phyloP scores from a whole-genome alignment of 176 grass and related monocot genomes.

The Metroxylon sagu region DNA sequence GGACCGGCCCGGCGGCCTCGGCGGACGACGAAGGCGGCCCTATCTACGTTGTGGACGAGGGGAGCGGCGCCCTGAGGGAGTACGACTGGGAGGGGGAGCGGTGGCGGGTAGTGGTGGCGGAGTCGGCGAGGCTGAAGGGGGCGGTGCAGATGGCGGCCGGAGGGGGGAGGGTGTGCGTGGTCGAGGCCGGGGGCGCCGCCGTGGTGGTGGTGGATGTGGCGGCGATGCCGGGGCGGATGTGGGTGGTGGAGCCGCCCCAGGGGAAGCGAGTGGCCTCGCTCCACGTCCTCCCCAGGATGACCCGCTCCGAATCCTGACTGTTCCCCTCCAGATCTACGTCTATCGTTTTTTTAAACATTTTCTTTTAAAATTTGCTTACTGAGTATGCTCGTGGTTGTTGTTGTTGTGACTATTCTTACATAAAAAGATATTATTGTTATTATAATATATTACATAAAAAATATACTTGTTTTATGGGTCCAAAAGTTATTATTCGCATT shows the following conservation, averaged over 20 bases:
- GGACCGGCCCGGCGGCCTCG: constrained; percentile 35
- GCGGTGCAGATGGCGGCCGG: constrained; percentile 46
- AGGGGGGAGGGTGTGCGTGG: constrained; percentile 43
- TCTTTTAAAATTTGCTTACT: no score
- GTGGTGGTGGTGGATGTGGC: constrained; percentile 45
- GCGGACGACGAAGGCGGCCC: not conserved
- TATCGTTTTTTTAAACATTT: no score
- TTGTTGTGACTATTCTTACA: no score
- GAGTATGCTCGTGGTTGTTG: no score
- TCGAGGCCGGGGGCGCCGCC: constrained; percentile 7
- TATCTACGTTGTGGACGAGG: constrained; percentile 25
- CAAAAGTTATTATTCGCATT: no score
- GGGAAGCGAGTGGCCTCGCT: constrained; percentile 56
- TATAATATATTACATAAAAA: no score
- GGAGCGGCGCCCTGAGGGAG: no score
- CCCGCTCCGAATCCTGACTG: constrained; percentile 12
- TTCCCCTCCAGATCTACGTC: no score
- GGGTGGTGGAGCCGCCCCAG: constrained; percentile 49
- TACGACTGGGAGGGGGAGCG: no score
- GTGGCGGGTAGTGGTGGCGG: no score
- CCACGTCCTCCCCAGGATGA: constrained; percentile 74
- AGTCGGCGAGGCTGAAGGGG: constrained; percentile 25
- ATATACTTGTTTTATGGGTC: no score
- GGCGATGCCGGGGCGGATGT: constrained; percentile 14
- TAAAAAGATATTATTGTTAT: no score